phyloP scores from a whole-genome alignment of 108 stramenopile species.

The Mayamaea pseudoterrestris region DNA sequence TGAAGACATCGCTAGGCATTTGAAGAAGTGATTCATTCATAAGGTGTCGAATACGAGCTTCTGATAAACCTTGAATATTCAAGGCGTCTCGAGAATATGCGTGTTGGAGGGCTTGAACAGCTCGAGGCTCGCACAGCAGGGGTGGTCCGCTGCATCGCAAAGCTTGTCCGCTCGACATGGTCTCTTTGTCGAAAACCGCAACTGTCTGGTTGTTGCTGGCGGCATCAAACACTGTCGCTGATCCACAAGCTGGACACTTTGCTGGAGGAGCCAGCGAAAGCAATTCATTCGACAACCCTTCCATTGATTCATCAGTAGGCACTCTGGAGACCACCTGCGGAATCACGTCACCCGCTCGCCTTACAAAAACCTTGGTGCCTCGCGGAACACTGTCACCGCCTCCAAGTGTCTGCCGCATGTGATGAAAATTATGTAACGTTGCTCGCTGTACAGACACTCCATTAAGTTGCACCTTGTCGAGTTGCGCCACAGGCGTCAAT shows the following conservation, averaged over 20 bases:
- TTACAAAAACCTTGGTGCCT: slow-evolving; percentile 55
- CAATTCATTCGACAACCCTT: neutral
- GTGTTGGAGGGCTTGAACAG: slow-evolving; percentile 51
- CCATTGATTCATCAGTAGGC: too few relatives aligned
- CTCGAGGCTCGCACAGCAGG: slow-evolving; percentile 60
- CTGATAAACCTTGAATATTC: slow-evolving; percentile 68
- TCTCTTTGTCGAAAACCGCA: slow-evolving; percentile 24
- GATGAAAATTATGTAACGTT: slow-evolving; percentile 84
- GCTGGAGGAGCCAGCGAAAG: slow-evolving; percentile 47
- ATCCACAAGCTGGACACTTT: slow-evolving; percentile 67
- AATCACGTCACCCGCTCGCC: slow-evolving; percentile 85
- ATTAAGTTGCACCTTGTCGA: slow-evolving; percentile 69
- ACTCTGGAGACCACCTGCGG: slow-evolving; percentile 69
- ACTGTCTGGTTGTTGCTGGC: too few relatives aligned
- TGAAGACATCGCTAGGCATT: slow-evolving; percentile 58
- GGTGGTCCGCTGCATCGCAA: slow-evolving; percentile 66
- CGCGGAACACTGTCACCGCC: slow-evolving; percentile 15
- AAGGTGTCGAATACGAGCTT: slow-evolving; percentile 52
- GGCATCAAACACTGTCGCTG: too few relatives aligned
- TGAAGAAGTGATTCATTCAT: slow-evolving; percentile 34
- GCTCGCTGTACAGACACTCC: slow-evolving; percentile 82
- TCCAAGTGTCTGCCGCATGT: slow-evolving; percentile 46
- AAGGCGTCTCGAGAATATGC: slow-evolving; percentile 68
- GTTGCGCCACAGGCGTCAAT: slow-evolving; percentile 84
- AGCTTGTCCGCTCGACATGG: slow-evolving; percentile 36